A percentile compares a stretch with the other conserved stretches of the same genome.
These are phyloP conservation scores for Luzula sylvatica DNA, from an alignment of 176 grass and related monocot genomes.

Conservation along the genomic window DNA sequence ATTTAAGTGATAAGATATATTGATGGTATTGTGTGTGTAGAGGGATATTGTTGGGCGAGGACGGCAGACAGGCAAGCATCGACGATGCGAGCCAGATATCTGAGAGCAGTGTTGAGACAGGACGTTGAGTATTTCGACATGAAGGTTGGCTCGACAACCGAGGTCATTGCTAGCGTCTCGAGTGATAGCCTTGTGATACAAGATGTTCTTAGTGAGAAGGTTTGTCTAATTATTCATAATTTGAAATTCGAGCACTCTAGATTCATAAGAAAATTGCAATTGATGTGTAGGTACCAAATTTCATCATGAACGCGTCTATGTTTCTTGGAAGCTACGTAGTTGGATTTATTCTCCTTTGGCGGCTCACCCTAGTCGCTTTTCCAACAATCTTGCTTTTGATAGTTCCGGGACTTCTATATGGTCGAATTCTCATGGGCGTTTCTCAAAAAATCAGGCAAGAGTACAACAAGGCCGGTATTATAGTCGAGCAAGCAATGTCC, in stretches of 20 bases:
- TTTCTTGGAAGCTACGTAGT: constrained; percentile 70
- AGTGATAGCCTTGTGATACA: constrained; percentile 88
- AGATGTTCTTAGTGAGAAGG: constrained; percentile 84
- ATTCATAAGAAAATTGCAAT: neutral
- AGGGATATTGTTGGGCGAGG: constrained; percentile 89
- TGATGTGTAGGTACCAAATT: constrained; percentile 54
- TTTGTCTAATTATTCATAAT: neutral
- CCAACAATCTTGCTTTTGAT: constrained; percentile 69
- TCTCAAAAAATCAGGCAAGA: constrained; percentile 61
- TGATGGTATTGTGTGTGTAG: constrained; percentile 16
- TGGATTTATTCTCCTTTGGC: constrained; percentile 60
- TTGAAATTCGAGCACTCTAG: neutral
- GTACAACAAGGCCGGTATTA: constrained; percentile 50
- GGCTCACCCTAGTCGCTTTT: constrained; percentile 55
- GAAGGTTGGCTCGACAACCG: constrained; percentile 52
- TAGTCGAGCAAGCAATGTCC: constrained; percentile 80
- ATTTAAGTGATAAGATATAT: neutral
- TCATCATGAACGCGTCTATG: constrained; percentile 72
- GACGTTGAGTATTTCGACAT: constrained; percentile 98
- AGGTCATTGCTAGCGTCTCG: constrained; percentile 93
- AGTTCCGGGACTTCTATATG: constrained; percentile 76
- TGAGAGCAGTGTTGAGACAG: constrained; percentile 75
- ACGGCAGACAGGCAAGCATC: constrained; percentile 92
- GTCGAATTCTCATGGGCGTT: constrained; percentile 62
- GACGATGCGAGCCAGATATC: constrained; percentile 72